A percentile compares a stretch with the other conserved stretches of the same genome.
Conservation (phyloP, 1,284 basidiomycete species). For the Moesziomyces antarcticus region DNA sequence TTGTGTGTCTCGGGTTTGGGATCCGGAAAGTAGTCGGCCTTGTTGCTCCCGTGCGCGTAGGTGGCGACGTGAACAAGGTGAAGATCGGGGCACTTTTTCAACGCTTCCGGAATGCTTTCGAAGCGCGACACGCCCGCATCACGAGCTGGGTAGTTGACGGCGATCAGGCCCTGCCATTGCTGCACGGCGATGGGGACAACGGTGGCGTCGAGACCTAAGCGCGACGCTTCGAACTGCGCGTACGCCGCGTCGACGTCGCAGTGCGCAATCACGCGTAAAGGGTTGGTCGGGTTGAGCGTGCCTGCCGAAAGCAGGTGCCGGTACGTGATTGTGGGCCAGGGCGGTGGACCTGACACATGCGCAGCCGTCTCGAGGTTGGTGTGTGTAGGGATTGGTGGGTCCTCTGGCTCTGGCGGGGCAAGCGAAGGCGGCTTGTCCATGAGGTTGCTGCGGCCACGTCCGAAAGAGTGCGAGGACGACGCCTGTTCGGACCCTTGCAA, state of each 20-base stretch:
- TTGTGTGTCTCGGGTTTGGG: conserved; percentile 91
- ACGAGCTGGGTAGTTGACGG: conserved; percentile 94
- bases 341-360: conserved; percentile 35
- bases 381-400: conserved; percentile 23
- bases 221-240: conserved; percentile 82
- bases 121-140: conserved; percentile 84
- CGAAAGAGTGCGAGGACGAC: conserved; percentile 16
- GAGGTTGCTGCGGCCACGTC: conserved; percentile 15
- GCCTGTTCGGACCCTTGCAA: conserved; percentile 6
- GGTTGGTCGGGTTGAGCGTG: conserved; percentile 66
- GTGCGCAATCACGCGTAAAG: conserved; percentile 77
- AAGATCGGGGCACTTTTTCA: conserved; percentile 86
- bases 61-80: conserved; percentile 92
- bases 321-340: conserved; percentile 55
- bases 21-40: conserved; percentile 83
- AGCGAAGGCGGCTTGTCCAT: conserved; percentile 35
- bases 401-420: conserved; percentile 23
- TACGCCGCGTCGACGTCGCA: conserved; percentile 74
- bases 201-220: conserved; percentile 77
- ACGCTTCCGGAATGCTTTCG: conserved; percentile 67
- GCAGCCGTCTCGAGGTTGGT: conserved; percentile 39
- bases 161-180: conserved; percentile 89
- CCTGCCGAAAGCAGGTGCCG: conserved; percentile 58
- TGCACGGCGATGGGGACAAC: conserved; percentile 86
- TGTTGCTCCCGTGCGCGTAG: conserved; percentile 72